Percentiles rank a stretch among this genome's conserved stretches.
phyloP scores from a whole-genome alignment of 805 yeast species.

The Isabelozyma heimii region DNA sequence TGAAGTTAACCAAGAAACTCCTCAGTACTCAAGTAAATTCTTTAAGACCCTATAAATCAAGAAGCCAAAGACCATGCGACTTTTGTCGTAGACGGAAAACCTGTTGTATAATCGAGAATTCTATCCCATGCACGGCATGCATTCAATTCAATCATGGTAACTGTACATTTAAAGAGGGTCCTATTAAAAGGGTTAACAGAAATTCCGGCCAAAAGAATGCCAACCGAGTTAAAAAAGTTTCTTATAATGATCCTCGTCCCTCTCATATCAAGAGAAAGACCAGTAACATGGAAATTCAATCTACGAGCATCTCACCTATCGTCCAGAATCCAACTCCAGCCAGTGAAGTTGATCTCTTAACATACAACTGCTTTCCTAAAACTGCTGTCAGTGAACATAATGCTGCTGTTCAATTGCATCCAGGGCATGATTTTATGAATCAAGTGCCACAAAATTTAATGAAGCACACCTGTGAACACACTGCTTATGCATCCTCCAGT shows the following conservation, averaged over 20 bases:
- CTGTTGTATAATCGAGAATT: conserved; percentile 32
- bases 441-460: not conserved
- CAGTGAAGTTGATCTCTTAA: not conserved
- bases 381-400: not conserved
- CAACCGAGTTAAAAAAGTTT: not conserved
- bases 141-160: conserved; percentile 22
- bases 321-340: not conserved
- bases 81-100: conserved; percentile 32
- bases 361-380: not conserved
- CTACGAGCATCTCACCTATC: not conserved
- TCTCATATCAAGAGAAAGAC: not conserved
- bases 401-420: too few species aligned
- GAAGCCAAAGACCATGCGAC: conserved; percentile 34
- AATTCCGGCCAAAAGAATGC: not conserved
- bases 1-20: not conserved
- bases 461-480: not conserved
- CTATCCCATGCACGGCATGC: conserved; percentile 28
- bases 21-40: conserved; percentile 1
- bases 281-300: not conserved
- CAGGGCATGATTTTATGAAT: not conserved
- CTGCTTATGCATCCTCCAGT: too few species aligned
- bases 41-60: conserved; percentile 28
- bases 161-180: conserved; percentile 31
- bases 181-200: conserved; percentile 13
- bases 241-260: not conserved